These are phyloP conservation scores for Kazachstania psychrophila DNA, from an alignment of 805 yeast species.

Conservation along the genomic window DNA sequence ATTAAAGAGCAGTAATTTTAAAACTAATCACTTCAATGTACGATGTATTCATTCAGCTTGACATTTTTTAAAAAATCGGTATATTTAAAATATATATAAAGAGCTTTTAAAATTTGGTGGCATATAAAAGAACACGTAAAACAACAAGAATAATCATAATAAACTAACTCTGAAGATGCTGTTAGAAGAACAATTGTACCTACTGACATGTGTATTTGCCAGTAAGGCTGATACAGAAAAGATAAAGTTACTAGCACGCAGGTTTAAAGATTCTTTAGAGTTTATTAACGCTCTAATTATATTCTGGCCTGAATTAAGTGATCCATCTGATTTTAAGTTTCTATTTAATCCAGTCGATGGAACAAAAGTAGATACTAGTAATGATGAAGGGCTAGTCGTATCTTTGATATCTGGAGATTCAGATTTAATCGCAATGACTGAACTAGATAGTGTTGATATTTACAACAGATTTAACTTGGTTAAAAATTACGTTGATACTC, in stretches of 20 bases:
- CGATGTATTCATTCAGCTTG: too few species aligned
- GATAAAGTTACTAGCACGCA: slow-evolving; percentile 5
- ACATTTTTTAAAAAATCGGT: too few species aligned
- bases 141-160: neutral
- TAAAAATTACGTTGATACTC: slow-evolving; percentile 10
- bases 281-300: slow-evolving; percentile 18
- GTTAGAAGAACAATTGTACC: slow-evolving; percentile 17
- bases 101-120: neutral
- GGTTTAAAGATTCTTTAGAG: slow-evolving; percentile 9
- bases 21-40: too few species aligned
- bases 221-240: slow-evolving; percentile 14
- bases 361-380: neutral
- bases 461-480: slow-evolving; percentile 9
- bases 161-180: slow-evolving; percentile 1
- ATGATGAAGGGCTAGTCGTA: slow-evolving; percentile 27
- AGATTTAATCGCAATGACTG: slow-evolving; percentile 17
- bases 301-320: slow-evolving; percentile 28
- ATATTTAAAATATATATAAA: too few species aligned
- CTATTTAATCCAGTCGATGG: slow-evolving; percentile 7
- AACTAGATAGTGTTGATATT: slow-evolving; percentile 14
- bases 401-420: slow-evolving; percentile 12
- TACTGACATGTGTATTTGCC: slow-evolving; percentile 20
- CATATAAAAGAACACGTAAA: neutral
- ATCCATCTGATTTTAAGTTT: slow-evolving; percentile 15
- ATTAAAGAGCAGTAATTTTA: neutral